Conservation (phyloP, 2,329 filamentous ascomycete species). For the Cyphellophora attinorum region DNA sequence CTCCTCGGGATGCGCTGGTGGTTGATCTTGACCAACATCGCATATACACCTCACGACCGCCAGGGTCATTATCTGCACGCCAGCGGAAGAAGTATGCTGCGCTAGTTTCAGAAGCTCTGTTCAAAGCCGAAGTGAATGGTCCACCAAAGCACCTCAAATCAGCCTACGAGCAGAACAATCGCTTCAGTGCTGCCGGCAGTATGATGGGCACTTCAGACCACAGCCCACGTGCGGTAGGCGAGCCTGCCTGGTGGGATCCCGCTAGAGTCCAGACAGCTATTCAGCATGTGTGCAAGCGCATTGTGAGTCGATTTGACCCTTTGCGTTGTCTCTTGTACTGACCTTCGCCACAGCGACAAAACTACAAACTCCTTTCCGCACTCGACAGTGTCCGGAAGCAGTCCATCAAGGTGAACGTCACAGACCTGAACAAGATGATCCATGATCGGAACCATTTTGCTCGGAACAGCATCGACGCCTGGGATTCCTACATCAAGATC, state of each 20-base stretch:
- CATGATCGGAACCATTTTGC: slow-evolving; percentile 97
- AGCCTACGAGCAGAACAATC: slow-evolving; percentile 81
- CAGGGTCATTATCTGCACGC: slow-evolving; percentile 66
- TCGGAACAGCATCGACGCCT: slow-evolving; percentile 87
- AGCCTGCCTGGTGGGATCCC: slow-evolving; percentile 96
- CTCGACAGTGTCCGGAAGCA: slow-evolving; percentile 53
- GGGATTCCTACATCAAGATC: slow-evolving; percentile 98
- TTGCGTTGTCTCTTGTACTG: slow-evolving; percentile 81
- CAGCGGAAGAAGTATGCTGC: slow-evolving; percentile 94
- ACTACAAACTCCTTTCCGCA: slow-evolving; percentile 91
- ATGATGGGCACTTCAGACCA: slow-evolving; percentile 93
- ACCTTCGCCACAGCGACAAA: slow-evolving; percentile 89
- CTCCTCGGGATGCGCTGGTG: slow-evolving; percentile 81
- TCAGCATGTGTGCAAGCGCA: slow-evolving; percentile 96
- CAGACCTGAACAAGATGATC: slow-evolving; percentile 94
- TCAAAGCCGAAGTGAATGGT: slow-evolving; percentile 83
- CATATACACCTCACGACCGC: slow-evolving; percentile 88
- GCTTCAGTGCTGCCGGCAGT: slow-evolving; percentile 88
- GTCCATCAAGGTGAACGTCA: slow-evolving; percentile 79
- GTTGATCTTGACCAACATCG: slow-evolving; percentile 95
- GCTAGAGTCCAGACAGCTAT: slow-evolving; percentile 89
- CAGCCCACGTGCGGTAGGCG: slow-evolving; percentile 90
- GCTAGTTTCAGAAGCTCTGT: slow-evolving; percentile 79
- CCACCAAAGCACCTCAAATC: slow-evolving; percentile 86
- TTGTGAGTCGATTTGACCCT: slow-evolving; percentile 57